Conservation (phyloP, 176 grass and related monocot species). For the Tillandsia leiboldiana region DNA sequence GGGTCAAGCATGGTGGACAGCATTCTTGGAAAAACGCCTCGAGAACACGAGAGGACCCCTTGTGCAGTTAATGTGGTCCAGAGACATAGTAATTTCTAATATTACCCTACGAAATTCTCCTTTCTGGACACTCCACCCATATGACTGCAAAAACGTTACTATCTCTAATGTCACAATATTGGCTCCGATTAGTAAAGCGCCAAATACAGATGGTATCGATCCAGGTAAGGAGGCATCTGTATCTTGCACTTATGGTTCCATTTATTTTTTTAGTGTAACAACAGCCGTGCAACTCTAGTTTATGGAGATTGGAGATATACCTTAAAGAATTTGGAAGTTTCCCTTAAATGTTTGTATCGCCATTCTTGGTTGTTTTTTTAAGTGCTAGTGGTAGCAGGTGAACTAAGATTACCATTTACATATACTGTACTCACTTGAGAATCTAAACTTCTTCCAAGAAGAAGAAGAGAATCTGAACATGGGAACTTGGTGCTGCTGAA, state of each 20-base stretch:
- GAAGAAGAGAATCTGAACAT: no score
- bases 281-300: not conserved
- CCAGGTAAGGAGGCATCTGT: slow-evolving; percentile 43
- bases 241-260: slow-evolving; percentile 4
- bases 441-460: no score
- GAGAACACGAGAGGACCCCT: slow-evolving; percentile 77
- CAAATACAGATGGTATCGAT: slow-evolving; percentile 96
- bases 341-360: not conserved
- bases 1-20: slow-evolving; percentile 73
- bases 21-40: slow-evolving; percentile 54
- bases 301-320: not conserved
- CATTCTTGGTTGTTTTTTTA: not conserved
- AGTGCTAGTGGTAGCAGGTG: not conserved
- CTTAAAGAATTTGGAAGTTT: not conserved
- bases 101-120: slow-evolving; percentile 75
- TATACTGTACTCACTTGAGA: no score
- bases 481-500: no score
- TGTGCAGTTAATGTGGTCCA: slow-evolving; percentile 75
- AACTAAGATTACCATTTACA: no score
- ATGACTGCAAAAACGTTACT: slow-evolving; percentile 78
- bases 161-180: slow-evolving; percentile 67
- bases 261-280: not conserved
- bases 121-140: slow-evolving; percentile 90
- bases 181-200: slow-evolving; percentile 57
- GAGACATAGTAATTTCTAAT: slow-evolving; percentile 65